phyloP scores from a whole-genome alignment of 192 early-diverging fungal genomes.

The Phycomyces blakesleeanus region DNA sequence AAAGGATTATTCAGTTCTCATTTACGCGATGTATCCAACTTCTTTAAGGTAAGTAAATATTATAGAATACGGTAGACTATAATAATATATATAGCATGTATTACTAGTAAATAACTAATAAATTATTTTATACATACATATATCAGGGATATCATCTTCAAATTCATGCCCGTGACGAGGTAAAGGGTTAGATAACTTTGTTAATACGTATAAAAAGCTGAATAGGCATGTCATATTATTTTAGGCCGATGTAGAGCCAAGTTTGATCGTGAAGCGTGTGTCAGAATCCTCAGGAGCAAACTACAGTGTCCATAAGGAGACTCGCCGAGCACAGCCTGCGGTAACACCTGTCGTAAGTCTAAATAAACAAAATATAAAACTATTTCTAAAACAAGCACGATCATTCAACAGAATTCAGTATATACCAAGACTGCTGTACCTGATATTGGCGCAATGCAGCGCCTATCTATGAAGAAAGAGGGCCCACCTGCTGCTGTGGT shows the following conservation, averaged over 20 bases:
- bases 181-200: background rate
- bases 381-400: background rate
- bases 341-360: conserved; percentile 42
- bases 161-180: conserved; percentile 78
- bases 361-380: conserved; percentile 1
- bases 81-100: no score
- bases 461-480: conserved; percentile 44
- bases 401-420: conserved; percentile 41
- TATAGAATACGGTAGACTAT: background rate
- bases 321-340: conserved; percentile 32
- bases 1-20: conserved; percentile 88
- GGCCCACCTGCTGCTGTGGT: conserved; percentile 31
- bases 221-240: background rate
- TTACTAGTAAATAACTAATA: no score
- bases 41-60: conserved; percentile 60
- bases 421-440: conserved; percentile 58
- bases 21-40: conserved; percentile 75
- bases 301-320: conserved; percentile 76
- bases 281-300: conserved; percentile 83
- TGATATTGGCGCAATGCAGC: conserved; percentile 51
- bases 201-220: no score
- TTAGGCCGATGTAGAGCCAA: conserved; percentile 74
- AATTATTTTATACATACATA: background rate
- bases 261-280: conserved; percentile 82
- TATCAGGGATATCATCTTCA: conserved; percentile 80